Evolutionary conservation across 2,329 filamentous ascomycete genomes (phyloP).

Genomic region (Hypoxylon sp.): DNA sequence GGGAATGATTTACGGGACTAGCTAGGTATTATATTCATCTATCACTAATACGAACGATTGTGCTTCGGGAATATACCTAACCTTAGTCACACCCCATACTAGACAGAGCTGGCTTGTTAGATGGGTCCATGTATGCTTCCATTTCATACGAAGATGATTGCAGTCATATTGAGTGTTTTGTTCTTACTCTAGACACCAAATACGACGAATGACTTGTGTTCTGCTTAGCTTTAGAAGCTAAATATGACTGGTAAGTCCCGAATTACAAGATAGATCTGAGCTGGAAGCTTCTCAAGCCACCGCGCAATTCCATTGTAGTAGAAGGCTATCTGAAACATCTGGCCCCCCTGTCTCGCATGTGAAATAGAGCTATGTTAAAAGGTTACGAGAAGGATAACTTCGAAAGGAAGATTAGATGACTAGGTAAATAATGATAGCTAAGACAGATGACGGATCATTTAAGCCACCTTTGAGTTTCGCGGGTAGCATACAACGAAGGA

Average conservation of each 20-base stretch:
- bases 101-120: not conserved
- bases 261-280: not conserved
- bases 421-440: constrained; percentile 9
- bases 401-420: not conserved
- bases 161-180: not conserved
- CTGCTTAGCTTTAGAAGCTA: not conserved
- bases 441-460: constrained; percentile 11
- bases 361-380: not conserved
- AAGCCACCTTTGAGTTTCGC: constrained; percentile 9
- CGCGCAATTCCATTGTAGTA: not conserved
- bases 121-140: not conserved
- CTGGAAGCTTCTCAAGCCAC: constrained; percentile 24
- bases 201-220: not conserved
- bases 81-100: not conserved
- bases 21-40: not conserved
- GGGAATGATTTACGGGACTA: not conserved
- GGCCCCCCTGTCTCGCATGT: constrained; percentile 3
- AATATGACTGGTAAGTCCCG: not conserved
- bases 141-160: not conserved
- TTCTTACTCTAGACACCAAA: not conserved
- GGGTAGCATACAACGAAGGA: constrained; percentile 9
- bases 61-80: too few relatives aligned
- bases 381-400: constrained; percentile 2
- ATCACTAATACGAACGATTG: not conserved
- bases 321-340: not conserved